Evolutionary conservation across 176 grass and related monocot species (phyloP).

Genomic region (Stipa capillata): DNA sequence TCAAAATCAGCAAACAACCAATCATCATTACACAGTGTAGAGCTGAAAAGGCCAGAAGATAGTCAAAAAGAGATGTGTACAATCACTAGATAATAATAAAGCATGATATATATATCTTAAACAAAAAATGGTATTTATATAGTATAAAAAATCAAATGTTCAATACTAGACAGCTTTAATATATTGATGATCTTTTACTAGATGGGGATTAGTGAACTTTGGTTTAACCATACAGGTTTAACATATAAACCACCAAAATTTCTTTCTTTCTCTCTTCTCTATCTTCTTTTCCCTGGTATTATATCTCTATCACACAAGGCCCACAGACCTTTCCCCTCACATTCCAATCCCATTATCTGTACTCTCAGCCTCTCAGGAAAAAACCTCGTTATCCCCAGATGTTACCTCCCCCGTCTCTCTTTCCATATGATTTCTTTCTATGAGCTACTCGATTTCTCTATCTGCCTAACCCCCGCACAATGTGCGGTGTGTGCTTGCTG

Average conservation of each 20-base stretch:
- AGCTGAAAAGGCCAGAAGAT: background rate
- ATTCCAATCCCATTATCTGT: background rate
- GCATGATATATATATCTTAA: background rate
- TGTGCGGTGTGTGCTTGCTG: background rate
- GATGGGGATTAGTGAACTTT: background rate
- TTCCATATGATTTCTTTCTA: background rate
- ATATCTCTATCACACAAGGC: conserved; percentile 3
- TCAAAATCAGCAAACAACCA: conserved; percentile 17
- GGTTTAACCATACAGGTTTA: background rate
- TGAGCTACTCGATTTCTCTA: background rate
- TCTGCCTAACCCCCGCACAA: background rate
- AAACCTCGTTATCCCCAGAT: background rate
- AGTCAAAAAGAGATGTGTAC: background rate
- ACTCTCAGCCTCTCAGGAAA: background rate
- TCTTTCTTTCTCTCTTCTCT: background rate
- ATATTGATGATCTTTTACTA: background rate
- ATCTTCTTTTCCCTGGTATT: background rate
- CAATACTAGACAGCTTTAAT: too few relatives aligned
- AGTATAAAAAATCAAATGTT: too few relatives aligned
- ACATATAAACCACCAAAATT: background rate
- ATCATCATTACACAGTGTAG: background rate
- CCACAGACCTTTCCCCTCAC: background rate
- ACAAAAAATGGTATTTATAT: background rate
- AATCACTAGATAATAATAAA: background rate
- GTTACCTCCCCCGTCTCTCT: background rate